Percentiles rank a stretch among this genome's conserved stretches.
These are phyloP conservation scores for Backusella westeae DNA, from an alignment of 192 early-diverging fungal species.

Conservation along the genomic window DNA sequence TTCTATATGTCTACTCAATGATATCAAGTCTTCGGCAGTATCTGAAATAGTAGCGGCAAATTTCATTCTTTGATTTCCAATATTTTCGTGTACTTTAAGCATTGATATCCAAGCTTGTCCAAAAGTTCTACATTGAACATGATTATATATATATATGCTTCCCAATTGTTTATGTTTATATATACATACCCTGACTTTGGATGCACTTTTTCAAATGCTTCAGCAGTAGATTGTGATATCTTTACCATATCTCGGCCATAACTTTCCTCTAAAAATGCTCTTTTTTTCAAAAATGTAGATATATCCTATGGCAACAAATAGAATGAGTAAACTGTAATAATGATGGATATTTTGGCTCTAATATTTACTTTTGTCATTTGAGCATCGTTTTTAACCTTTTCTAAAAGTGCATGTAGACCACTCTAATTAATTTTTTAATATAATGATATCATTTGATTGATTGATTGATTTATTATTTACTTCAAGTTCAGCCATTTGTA, in stretches of 20 bases:
- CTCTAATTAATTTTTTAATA: slow-evolving; percentile 40
- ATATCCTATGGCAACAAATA: slow-evolving; percentile 53
- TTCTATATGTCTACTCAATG: slow-evolving; percentile 76
- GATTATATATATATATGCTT: neutral
- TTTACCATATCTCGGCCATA: slow-evolving; percentile 83
- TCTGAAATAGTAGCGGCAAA: slow-evolving; percentile 69
- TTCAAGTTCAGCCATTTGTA: slow-evolving; percentile 12
- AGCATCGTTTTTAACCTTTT: slow-evolving; percentile 67
- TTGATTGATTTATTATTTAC: neutral
- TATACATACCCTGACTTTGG: slow-evolving; percentile 52
- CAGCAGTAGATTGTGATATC: slow-evolving; percentile 63
- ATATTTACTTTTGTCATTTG: slow-evolving; percentile 60
- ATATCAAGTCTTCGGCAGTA: slow-evolving; percentile 77
- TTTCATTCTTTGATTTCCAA: slow-evolving; percentile 79
- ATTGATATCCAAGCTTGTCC: slow-evolving; percentile 76
- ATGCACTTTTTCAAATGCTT: slow-evolving; percentile 56
- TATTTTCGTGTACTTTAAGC: slow-evolving; percentile 76
- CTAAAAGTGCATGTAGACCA: slow-evolving; percentile 64
- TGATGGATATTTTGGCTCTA: too few species aligned
- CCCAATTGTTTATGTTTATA: neutral
- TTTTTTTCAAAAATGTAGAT: slow-evolving; percentile 79
- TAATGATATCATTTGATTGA: neutral
- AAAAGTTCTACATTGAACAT: slow-evolving; percentile 43
- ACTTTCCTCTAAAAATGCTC: slow-evolving; percentile 90
- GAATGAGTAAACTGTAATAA: neutral